Base-by-base conservation (phyloP, 352 stramenopile species). In the Pythium apleroticum region DNA sequence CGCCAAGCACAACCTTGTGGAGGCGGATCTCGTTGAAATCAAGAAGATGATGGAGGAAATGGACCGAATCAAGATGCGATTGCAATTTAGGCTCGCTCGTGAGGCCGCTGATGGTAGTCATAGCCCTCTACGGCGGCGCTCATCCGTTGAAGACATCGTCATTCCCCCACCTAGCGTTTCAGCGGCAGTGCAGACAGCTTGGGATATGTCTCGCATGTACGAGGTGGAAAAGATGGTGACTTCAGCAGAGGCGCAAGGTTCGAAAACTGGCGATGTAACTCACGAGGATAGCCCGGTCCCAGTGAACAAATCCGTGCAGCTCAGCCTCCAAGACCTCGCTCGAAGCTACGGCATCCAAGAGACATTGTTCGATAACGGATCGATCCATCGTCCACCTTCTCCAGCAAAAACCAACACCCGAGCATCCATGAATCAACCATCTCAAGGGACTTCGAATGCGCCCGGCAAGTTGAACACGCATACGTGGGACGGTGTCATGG, bases 11-110 rank as follows among this genome's bases (percentile, higher is more conserved):
- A 53, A 63, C 43, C 65, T 62, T 2, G 76, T 89, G 27, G 73
- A 66, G 17, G 50, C 41, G 2, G 76, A 87, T 24, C 65, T 90
- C 0, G 64, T 72, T 12, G 75, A 74, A 53, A 78, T 90, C 63
- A 73, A 56, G 14, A 60, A 60, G 43, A 84, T 90, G 78, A 71
- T 81, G 41, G 72, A 57, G 4, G 76, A 89, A 30, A 91, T 91
- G 78, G 75, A 85, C 46, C 67, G 71, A n/a, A 77, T 89, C 43
- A 90, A 80, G 52, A 52, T 58, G 60, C 76, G 77, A 4, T 54
- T 89, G 33, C 65, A 86, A 57, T 81, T 88, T 30, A 74, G 77
- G 10, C 68, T 89, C 8, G 31, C 45, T 2, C 66, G 52, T 12
- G 49, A 53, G 25, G 22, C 19, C 15, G 24, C 4, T 46, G 12